A percentile compares a stretch with the other conserved stretches of the same genome.
phyloP scores from a whole-genome alignment of 2,329 filamentous ascomycete species.

The Aspergillus aculeatus region DNA sequence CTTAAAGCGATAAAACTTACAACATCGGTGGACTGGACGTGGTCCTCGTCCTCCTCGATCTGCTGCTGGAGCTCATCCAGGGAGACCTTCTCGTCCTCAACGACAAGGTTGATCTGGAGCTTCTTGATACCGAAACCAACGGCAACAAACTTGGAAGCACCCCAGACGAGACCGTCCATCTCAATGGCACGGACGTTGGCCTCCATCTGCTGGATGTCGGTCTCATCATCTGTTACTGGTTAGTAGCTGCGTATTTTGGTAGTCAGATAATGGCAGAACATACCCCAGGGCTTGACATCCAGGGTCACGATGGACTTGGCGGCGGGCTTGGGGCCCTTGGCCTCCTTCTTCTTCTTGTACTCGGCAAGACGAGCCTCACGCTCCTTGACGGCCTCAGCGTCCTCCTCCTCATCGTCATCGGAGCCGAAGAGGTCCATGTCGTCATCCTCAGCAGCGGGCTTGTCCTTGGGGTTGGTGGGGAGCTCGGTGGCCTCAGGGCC shows the following conservation, averaged over 20 bases:
- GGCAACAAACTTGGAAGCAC: constrained; percentile 81
- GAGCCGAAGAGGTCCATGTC: constrained; percentile 92
- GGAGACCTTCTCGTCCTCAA: constrained; percentile 96
- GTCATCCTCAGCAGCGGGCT: constrained; percentile 72
- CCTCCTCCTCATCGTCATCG: constrained; percentile 92
- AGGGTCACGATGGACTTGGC: constrained; percentile 96
- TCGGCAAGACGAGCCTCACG: constrained; percentile 88
- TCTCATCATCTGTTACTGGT: constrained; percentile 74
- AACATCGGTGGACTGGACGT: constrained; percentile 91
- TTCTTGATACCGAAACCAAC: constrained; percentile 99
- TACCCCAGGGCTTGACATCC: constrained; percentile 99
- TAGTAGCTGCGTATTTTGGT: constrained; percentile 13
- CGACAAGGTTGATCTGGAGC: constrained; percentile 96
- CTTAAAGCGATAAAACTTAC: constrained; percentile 43
- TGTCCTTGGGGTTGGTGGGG: constrained; percentile 82
- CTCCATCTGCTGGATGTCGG: constrained; percentile 82
- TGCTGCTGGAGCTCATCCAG: constrained; percentile 80
- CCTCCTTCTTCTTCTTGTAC: constrained; percentile 96
- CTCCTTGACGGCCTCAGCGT: constrained; percentile 77
- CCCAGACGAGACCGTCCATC: constrained; percentile 95
- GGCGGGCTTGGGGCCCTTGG: constrained; percentile 76
- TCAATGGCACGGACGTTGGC: constrained; percentile 76
- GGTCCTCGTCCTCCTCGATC: constrained; percentile 86
- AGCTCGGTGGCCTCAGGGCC: constrained; percentile 78
- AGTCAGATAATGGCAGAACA: constrained; percentile 36